Conservation (phyloP, 805 yeast genomes). For the Candida ponderosae region DNA sequence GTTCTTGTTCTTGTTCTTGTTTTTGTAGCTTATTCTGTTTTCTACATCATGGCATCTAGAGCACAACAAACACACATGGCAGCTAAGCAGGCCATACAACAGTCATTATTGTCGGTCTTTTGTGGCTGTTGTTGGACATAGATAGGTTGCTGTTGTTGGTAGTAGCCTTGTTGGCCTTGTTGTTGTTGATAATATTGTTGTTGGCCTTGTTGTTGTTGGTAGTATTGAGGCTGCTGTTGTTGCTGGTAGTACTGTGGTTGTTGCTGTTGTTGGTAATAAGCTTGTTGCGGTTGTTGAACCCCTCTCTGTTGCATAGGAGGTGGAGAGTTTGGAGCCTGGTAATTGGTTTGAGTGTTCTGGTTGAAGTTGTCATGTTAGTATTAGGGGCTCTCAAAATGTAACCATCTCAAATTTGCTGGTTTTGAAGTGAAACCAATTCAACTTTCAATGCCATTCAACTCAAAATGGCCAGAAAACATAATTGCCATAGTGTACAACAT, state of each 20-base stretch:
- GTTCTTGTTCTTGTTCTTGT: no score
- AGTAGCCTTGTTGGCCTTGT: conserved; percentile 27
- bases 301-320: conserved; percentile 6
- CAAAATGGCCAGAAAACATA: not conserved
- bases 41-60: conserved; percentile 39
- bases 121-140: conserved; percentile 44
- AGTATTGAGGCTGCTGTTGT: conserved; percentile 29
- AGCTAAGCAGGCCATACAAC: conserved; percentile 46
- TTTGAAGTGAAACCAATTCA: not conserved
- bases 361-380: conserved; percentile 8
- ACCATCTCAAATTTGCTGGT: not conserved
- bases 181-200: conserved; percentile 27
- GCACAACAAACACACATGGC: conserved; percentile 51
- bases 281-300: conserved; percentile 12
- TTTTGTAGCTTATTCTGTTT: no score
- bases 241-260: conserved; percentile 28
- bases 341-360: not conserved
- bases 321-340: conserved; percentile 7
- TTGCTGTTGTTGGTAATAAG: conserved; percentile 16
- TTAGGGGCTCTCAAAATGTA: not conserved
- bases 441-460: not conserved
- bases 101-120: conserved; percentile 28
- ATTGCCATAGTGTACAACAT: not conserved
- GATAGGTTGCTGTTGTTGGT: conserved; percentile 41
- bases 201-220: conserved; percentile 35